Conservation (phyloP, 148 eudicot species). For the Rhododendron simsii region DNA sequence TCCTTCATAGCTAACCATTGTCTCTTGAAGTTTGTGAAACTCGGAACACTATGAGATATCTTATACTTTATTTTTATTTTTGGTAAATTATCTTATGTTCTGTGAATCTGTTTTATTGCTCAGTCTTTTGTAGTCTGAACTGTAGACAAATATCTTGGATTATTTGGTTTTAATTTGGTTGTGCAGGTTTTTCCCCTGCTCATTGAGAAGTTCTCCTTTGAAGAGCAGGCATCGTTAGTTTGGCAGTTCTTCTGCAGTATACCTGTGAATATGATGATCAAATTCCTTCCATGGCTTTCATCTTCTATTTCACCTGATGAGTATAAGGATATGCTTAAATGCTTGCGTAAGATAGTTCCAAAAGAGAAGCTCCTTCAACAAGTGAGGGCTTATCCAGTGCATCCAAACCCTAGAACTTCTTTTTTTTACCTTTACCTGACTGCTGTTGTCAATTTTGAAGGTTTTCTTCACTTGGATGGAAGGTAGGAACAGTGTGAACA, state of each 20-base stretch:
- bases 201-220: slow-evolving; percentile 84
- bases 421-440: slow-evolving; percentile 9
- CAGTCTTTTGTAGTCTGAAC: background rate
- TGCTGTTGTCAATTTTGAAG: slow-evolving; percentile 32
- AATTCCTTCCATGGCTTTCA: slow-evolving; percentile 97
- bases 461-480: slow-evolving; percentile 95
- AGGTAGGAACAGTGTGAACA: slow-evolving; percentile 39
- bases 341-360: slow-evolving; percentile 76
- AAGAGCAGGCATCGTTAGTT: slow-evolving; percentile 91
- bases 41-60: background rate
- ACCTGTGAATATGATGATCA: slow-evolving; percentile 95
- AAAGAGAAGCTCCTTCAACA: slow-evolving; percentile 89
- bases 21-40: background rate
- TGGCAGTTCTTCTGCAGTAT: slow-evolving; percentile 98
- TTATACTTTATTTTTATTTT: too few species aligned
- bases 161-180: slow-evolving; percentile 2
- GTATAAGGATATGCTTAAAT: slow-evolving; percentile 76
- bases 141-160: background rate
- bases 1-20: background rate
- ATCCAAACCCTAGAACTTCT: background rate
- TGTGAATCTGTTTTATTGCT: background rate
- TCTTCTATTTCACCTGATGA: slow-evolving; percentile 82
- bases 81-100: background rate
- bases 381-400: slow-evolving; percentile 37
- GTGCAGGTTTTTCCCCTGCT: slow-evolving; percentile 88